Evolutionary conservation across 257 asterid genomes (phyloP).

Genomic region (Solanum virginianum): DNA sequence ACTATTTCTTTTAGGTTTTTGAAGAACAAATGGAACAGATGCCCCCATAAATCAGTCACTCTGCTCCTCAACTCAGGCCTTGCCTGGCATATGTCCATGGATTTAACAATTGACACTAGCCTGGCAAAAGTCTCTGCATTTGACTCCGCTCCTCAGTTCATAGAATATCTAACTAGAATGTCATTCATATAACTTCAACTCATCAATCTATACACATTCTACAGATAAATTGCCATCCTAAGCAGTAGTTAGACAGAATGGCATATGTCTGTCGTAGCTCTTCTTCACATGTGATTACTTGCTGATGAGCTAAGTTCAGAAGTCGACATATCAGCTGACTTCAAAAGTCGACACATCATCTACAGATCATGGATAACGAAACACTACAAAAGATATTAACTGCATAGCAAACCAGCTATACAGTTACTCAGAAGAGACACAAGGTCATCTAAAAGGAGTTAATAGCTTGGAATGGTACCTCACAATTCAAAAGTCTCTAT

Average conservation of each 20-base stretch:
- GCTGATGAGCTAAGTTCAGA: not conserved
- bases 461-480: too few relatives aligned
- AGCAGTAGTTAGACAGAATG: not conserved
- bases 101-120: not conserved
- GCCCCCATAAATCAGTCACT: not conserved
- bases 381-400: not conserved
- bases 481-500: too few relatives aligned
- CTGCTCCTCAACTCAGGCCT: not conserved
- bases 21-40: not conserved
- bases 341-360: not conserved
- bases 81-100: not conserved
- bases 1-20: not conserved
- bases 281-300: not conserved
- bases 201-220: not conserved
- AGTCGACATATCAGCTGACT: too few relatives aligned
- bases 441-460: not conserved
- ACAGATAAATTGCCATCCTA: not conserved
- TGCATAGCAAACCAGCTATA: not conserved
- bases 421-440: not conserved
- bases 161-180: not conserved
- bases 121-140: too few relatives aligned
- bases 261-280: not conserved
- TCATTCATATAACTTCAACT: not conserved
- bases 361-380: not conserved
- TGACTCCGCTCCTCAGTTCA: not conserved